Base-by-base conservation (phyloP, 2,329 filamentous ascomycete species). In the Cytospora leucostoma region DNA sequence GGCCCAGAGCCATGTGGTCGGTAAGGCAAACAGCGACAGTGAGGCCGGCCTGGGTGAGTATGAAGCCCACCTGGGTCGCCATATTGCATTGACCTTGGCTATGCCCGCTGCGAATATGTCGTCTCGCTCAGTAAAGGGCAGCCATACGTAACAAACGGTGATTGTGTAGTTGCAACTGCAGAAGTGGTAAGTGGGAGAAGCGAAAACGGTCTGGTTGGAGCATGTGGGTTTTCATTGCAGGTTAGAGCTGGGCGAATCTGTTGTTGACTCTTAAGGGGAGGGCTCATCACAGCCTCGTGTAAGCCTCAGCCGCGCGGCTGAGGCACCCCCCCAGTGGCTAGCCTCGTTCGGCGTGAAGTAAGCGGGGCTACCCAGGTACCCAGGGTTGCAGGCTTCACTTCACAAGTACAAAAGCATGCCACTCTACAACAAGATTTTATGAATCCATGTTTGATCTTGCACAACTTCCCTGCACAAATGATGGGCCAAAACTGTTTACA, bases 301-400 rank as follows among this genome's bases (percentile, higher is more conserved):
- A 47, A 47, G 44, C n/a, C 27, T 12, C n/a, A 47, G 44, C 44
- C 44, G 44, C 44, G 44, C 44, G 44, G 44, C 44, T 47, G n/a
- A 4, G 11, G 27, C 27, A 27, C 27, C 27, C 27, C 27, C 4
- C 21, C 5, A 47, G 44, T 47, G n/a, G 44, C 11, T 19, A 47
- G 44, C n/a, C n/a, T 47, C 8, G 7, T 6, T 6, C 19, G 40
- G 7, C 3, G 40, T 19, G 2, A 47, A 21, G 6, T 21, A 12
- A 19, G 7, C n/a, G 8, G 27, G 27, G 27, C 27, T 27, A 27
- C 27, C 27, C 27, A 27, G 27, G 27, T 27, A 27, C 27, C 2
- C 27, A 27, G 27, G 27, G 27, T 4, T 27, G 27, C 27, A 27
- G 27, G 27, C 27, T 4, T 27, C 27, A 27, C 27, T 27, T 27